phyloP scores from a whole-genome alignment of 345 rosid species.

The Toxicodendron radicans region DNA sequence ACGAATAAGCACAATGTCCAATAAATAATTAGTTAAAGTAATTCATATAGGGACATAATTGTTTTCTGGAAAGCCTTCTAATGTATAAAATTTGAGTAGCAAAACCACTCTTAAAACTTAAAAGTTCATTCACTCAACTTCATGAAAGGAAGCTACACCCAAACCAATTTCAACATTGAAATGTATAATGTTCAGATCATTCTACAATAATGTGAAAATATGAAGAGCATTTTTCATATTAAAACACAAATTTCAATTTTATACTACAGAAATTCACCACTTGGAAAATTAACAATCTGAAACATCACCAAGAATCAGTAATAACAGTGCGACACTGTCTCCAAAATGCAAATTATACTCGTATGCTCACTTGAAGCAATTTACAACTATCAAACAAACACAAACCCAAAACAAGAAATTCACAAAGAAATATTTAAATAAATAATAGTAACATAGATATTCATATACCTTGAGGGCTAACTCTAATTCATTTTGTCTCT shows the following conservation, averaged over 20 bases:
- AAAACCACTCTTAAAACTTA: neutral
- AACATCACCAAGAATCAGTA: neutral
- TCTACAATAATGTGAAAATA: neutral
- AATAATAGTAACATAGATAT: neutral
- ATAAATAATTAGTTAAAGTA: neutral
- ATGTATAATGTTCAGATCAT: no score
- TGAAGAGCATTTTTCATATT: neutral
- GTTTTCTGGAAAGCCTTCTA: neutral
- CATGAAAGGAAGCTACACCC: neutral
- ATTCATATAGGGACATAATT: no score
- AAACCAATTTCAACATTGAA: neutral
- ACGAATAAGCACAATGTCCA: neutral
- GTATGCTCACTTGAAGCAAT: neutral
- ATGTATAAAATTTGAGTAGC: neutral
- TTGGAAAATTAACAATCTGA: neutral
- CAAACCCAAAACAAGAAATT: neutral
- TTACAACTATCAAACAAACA: neutral
- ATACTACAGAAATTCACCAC: neutral
- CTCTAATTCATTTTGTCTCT: conserved; percentile 47
- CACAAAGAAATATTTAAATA: neutral
- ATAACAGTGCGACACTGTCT: neutral
- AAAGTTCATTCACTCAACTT: neutral
- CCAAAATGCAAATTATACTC: neutral
- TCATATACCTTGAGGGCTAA: conserved; percentile 46
- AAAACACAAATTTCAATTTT: neutral